Percentiles rank a stretch among this genome's conserved stretches.
Evolutionary conservation across 148 eudicot genomes (phyloP).

Genomic region (Polygonum aviculare): DNA sequence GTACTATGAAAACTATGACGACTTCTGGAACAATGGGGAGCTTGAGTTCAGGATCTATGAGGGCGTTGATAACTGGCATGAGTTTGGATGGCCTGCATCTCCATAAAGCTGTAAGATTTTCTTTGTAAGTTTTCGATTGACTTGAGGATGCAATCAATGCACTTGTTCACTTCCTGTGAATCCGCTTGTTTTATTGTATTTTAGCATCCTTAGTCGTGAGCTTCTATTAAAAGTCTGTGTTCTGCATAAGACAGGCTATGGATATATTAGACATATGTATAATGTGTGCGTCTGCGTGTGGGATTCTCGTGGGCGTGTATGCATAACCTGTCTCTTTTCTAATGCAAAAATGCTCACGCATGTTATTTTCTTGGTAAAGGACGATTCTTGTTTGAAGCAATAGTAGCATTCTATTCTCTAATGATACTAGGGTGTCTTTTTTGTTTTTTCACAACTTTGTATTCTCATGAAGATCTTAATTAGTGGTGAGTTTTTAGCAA

Average conservation of each 20-base stretch:
- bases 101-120: constrained; percentile 8
- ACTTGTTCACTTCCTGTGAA: constrained; percentile 5
- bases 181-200: not conserved
- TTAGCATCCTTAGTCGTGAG: not conserved
- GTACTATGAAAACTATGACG: constrained; percentile 42
- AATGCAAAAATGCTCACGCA: not conserved
- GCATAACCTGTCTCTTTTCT: constrained; percentile 1
- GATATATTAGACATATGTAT: not conserved
- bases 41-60: constrained; percentile 14
- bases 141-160: not conserved
- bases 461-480: no score
- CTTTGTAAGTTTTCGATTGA: not conserved
- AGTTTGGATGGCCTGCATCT: constrained; percentile 16
- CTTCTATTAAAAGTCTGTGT: not conserved
- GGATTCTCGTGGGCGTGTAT: not conserved
- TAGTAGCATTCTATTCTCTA: no score
- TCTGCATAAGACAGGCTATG: not conserved
- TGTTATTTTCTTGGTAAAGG: not conserved
- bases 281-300: not conserved
- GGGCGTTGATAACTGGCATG: constrained; percentile 11
- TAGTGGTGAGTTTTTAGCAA: not conserved
- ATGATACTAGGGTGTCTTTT: no score
- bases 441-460: no score
- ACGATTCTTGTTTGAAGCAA: constrained; percentile 5
- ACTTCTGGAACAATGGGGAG: constrained; percentile 14